phyloP scores from a whole-genome alignment of 129 eudicot species.

The Lactuca sativa region DNA sequence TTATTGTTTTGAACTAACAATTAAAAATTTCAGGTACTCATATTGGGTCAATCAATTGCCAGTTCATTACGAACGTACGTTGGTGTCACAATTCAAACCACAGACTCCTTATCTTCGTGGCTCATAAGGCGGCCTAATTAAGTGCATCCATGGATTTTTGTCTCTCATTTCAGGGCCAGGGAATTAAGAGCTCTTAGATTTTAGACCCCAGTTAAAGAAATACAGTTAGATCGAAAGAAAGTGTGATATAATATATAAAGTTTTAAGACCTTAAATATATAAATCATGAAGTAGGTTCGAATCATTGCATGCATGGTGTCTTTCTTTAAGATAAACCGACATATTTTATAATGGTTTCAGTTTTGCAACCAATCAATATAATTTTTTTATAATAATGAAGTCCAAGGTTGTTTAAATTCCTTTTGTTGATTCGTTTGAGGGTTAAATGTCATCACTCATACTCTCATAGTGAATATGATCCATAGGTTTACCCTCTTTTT shows the following conservation, averaged over 20 bases:
- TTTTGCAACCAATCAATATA: too few relatives aligned
- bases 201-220: background rate
- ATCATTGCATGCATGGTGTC: background rate
- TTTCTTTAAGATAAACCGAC: too few relatives aligned
- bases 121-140: background rate
- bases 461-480: too few relatives aligned
- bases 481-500: too few relatives aligned
- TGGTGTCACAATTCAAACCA: conserved; percentile 25
- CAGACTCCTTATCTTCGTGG: conserved; percentile 8
- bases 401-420: too few relatives aligned
- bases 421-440: too few relatives aligned
- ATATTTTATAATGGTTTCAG: too few relatives aligned
- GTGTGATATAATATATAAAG: background rate
- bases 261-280: too few relatives aligned
- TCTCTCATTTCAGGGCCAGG: conserved; percentile 2
- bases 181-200: background rate
- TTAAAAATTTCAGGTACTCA: conserved; percentile 24
- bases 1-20: conserved; percentile 35
- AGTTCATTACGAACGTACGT: conserved; percentile 1
- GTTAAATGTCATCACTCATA: too few relatives aligned
- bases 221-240: background rate
- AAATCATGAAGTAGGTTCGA: background rate
- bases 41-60: conserved; percentile 32
- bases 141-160: background rate
- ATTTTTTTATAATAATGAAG: too few relatives aligned